Evolutionary conservation across 768 basidiomycete species (phyloP).

Genomic region (Boletus patriciae): DNA sequence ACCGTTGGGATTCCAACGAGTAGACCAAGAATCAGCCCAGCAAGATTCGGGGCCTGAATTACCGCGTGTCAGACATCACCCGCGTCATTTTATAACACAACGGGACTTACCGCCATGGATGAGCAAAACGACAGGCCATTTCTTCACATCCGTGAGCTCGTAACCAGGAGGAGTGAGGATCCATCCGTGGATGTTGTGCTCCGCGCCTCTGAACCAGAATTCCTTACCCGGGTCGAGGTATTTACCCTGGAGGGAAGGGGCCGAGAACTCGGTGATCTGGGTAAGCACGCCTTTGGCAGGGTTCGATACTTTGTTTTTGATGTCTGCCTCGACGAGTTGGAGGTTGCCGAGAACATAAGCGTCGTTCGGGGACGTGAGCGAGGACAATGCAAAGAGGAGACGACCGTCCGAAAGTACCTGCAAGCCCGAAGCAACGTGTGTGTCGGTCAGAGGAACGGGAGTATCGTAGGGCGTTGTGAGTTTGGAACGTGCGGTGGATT

Average conservation of each 20-base stretch:
- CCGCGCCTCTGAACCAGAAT: slow-evolving; percentile 88
- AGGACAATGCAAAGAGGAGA: slow-evolving; percentile 71
- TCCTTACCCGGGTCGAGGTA: slow-evolving; percentile 65
- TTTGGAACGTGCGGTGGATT: slow-evolving; percentile 52
- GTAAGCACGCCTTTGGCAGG: slow-evolving; percentile 38
- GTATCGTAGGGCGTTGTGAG: slow-evolving; percentile 42
- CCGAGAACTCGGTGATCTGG: slow-evolving; percentile 67
- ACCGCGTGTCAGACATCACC: neutral
- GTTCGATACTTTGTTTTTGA: slow-evolving; percentile 33
- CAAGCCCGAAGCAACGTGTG: slow-evolving; percentile 58
- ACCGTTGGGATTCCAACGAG: slow-evolving; percentile 90
- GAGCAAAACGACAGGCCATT: slow-evolving; percentile 76
- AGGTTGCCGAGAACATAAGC: slow-evolving; percentile 62
- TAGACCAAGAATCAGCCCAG: slow-evolving; percentile 92
- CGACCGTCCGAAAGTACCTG: slow-evolving; percentile 59
- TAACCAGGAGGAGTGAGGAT: slow-evolving; percentile 78
- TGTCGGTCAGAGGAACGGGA: slow-evolving; percentile 61
- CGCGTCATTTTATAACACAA: neutral
- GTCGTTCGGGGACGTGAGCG: slow-evolving; percentile 78
- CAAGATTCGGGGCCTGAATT: slow-evolving; percentile 68
- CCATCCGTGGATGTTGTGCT: slow-evolving; percentile 83
- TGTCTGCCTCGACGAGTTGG: slow-evolving; percentile 42
- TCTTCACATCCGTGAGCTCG: slow-evolving; percentile 60
- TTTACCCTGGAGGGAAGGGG: slow-evolving; percentile 55
- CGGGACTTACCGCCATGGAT: slow-evolving; percentile 68